Percentiles rank a stretch among this genome's conserved stretches.
These are phyloP conservation scores for Tuber umbilicatum DNA, from an alignment of 495 filamentous ascomycete species.

Conservation along the genomic window DNA sequence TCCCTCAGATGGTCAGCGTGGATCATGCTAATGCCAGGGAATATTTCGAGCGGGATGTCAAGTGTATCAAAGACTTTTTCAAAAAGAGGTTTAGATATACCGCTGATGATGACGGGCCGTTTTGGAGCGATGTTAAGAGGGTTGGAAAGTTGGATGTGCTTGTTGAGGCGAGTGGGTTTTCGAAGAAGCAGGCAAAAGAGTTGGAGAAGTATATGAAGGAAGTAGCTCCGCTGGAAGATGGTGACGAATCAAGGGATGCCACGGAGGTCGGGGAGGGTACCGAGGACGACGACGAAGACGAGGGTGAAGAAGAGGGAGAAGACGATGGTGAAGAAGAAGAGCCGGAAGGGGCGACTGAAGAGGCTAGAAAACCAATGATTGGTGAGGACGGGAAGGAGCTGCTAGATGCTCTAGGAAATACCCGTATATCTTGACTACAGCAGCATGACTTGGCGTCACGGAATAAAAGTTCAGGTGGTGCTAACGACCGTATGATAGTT, in stretches of 20 bases:
- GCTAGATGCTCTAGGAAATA: conserved; percentile 10
- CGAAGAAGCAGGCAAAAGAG: conserved; percentile 90
- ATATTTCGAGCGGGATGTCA: conserved; percentile 92
- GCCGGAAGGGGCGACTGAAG: neutral
- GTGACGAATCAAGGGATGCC: conserved; percentile 47
- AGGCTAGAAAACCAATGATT: neutral
- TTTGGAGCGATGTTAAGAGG: conserved; percentile 75
- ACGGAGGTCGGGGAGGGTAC: conserved; percentile 43
- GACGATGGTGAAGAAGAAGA: conserved; percentile 45
- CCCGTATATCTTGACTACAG: neutral
- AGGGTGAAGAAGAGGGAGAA: conserved; percentile 38
- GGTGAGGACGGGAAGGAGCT: neutral
- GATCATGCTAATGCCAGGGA: conserved; percentile 86
- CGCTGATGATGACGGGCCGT: conserved; percentile 73
- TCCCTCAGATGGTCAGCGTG: conserved; percentile 96
- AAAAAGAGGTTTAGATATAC: conserved; percentile 79
- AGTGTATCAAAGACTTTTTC: conserved; percentile 91
- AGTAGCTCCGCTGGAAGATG: conserved; percentile 47
- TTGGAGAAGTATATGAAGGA: conserved; percentile 81
- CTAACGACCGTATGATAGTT: neutral
- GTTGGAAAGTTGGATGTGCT: conserved; percentile 72
- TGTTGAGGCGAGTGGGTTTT: conserved; percentile 89
- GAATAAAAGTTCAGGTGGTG: neutral
- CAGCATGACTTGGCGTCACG: neutral
- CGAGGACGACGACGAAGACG: conserved; percentile 45